phyloP scores from a whole-genome alignment of 2,329 filamentous ascomycete species.

The Rhynchosporium agropyri region DNA sequence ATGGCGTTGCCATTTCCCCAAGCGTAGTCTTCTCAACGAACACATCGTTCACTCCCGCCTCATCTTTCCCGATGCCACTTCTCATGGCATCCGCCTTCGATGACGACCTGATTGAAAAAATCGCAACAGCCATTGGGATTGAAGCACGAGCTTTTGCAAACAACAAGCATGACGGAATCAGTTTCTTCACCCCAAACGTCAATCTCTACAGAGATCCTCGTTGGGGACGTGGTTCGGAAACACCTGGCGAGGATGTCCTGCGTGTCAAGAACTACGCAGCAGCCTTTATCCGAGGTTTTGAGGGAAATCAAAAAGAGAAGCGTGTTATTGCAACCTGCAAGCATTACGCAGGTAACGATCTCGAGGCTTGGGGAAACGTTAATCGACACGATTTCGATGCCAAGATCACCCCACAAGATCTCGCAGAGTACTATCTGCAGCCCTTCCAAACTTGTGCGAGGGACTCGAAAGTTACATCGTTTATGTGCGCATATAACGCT shows the following conservation, averaged over 20 bases:
- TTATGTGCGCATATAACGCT: slow-evolving; percentile 66
- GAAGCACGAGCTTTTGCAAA: slow-evolving; percentile 70
- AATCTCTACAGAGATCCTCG: slow-evolving; percentile 66
- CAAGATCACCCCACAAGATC: slow-evolving; percentile 60
- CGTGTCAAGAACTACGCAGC: slow-evolving; percentile 55
- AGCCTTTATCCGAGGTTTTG: slow-evolving; percentile 56
- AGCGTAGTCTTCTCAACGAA: slow-evolving; percentile 55
- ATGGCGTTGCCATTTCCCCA: slow-evolving; percentile 59
- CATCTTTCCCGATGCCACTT: slow-evolving; percentile 68
- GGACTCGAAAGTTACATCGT: slow-evolving; percentile 56
- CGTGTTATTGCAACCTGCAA: slow-evolving; percentile 60
- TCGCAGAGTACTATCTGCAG: slow-evolving; percentile 69
- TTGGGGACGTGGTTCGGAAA: slow-evolving; percentile 64
- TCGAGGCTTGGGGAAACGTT: slow-evolving; percentile 41
- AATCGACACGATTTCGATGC: slow-evolving; percentile 59
- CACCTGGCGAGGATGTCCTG: slow-evolving; percentile 59
- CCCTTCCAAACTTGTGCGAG: slow-evolving; percentile 65
- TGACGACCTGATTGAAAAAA: slow-evolving; percentile 58
- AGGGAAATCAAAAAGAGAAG: slow-evolving; percentile 49
- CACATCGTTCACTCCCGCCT: slow-evolving; percentile 58
- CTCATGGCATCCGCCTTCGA: slow-evolving; percentile 65
- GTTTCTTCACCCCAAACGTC: slow-evolving; percentile 70
- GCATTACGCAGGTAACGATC: slow-evolving; percentile 60
- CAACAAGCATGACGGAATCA: slow-evolving; percentile 54
- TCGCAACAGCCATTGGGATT: slow-evolving; percentile 58